Base-by-base conservation (phyloP, 306 rosid genomes). In the Quercus variabilis region DNA sequence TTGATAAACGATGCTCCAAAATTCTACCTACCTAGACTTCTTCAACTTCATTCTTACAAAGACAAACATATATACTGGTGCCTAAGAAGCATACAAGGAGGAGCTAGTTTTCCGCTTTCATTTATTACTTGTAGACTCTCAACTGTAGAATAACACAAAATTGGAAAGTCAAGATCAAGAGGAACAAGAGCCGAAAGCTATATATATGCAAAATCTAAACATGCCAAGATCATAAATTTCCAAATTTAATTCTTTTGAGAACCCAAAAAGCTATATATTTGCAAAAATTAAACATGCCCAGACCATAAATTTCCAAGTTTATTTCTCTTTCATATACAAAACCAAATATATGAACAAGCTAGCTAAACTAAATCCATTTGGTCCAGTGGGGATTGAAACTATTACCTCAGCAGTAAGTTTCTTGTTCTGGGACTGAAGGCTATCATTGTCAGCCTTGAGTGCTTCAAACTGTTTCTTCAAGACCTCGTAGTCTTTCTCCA, bases 401-500 rank as follows among this genome's bases (percentile, higher is more conserved):
- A 11, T 69, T 86, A 94, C 99, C 99, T 94, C 85, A 49, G 91
- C 84, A 35, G 87, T 88, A 25, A 94, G 91, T 76, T 94, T 92
- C 74, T 89, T 84, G 49, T 94, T 92, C 69, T 90, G 97, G 78
- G 88, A 67, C n/a, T 90, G 92, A 68, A 94, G 99, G 10, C 77
- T 49, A 74, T 92, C 93, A 76, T 91, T 94, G 74, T 92, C 97
- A 58, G 92, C 89, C 73, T 90, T 94, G 9, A 94, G 80, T 59
- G 90, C 80, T 52, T 94, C 97, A 76, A 92, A 94, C 77, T 92
- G 97, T 71, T 90, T 92, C 92, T 90, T 92, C 76, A 94, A 85
- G 1, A 89, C 84, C 28, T 94, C 91, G 20, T 90, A 94, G 35
- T 94, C 97, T 76, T 86, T 94, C 76, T 94, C 97, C 73, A 94